phyloP scores from a whole-genome alignment of 2,329 filamentous ascomycete genomes.

The Chaetomium olivaceum region DNA sequence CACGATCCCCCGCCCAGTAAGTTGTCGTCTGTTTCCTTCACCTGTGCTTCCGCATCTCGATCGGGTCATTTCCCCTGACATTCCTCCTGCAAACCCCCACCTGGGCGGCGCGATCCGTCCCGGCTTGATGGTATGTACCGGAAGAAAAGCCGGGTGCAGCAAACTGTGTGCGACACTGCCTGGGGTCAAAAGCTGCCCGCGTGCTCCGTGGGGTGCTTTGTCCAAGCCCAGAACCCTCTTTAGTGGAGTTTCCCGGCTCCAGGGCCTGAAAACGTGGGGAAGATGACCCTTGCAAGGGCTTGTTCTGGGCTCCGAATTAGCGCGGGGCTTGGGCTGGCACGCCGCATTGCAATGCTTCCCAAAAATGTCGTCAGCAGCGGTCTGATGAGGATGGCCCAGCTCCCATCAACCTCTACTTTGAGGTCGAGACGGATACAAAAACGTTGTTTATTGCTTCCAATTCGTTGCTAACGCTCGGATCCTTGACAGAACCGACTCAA shows the following conservation, averaged over 20 bases:
- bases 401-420: background rate
- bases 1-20: conserved; percentile 23
- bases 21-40: conserved; percentile 13
- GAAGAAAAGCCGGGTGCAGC: background rate
- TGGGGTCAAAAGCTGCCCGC: background rate
- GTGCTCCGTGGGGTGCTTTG: conserved; percentile 19
- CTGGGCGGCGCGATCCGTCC: conserved; percentile 10
- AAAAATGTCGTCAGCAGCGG: conserved; percentile 25
- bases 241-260: conserved; percentile 17
- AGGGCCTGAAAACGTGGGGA: conserved; percentile 23
- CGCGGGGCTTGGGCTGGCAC: conserved; percentile 13
- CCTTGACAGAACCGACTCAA: conserved; percentile 9
- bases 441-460: too few species aligned
- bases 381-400: background rate
- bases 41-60: conserved; percentile 9
- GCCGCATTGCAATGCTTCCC: conserved; percentile 3
- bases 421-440: too few species aligned
- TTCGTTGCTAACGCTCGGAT: conserved; percentile 3
- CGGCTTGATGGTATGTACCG: background rate
- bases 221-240: background rate
- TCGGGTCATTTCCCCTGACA: background rate
- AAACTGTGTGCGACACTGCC: background rate
- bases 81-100: conserved; percentile 18
- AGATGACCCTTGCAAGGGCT: conserved; percentile 15
- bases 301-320: conserved; percentile 20